These are phyloP conservation scores for Pharnaceum exiguum DNA, from an alignment of 148 eudicot genomes.

Conservation along the genomic window DNA sequence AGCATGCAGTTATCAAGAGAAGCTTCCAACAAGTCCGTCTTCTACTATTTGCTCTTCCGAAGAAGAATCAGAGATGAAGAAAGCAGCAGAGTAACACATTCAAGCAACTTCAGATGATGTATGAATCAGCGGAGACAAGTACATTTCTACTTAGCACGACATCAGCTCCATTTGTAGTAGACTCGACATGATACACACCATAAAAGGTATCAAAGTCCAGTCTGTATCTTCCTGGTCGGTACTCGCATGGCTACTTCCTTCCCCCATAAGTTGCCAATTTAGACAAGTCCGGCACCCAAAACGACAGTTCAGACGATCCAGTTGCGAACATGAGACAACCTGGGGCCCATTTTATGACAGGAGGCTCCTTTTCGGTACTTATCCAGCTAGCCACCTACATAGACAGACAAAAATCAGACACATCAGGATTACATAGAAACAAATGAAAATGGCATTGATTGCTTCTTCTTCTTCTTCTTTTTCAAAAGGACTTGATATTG, in stretches of 20 bases:
- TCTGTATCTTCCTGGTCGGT: neutral
- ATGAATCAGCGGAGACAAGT: too few relatives aligned
- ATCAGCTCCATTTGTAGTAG: conserved; percentile 1
- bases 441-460: neutral
- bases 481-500: too few relatives aligned
- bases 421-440: neutral
- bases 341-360: conserved; percentile 89
- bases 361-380: conserved; percentile 79
- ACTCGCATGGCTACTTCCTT: conserved; percentile 46
- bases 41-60: neutral
- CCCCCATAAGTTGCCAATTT: conserved; percentile 80
- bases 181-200: conserved; percentile 4
- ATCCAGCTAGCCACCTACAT: conserved; percentile 86
- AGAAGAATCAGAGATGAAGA: conserved; percentile 2
- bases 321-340: conserved; percentile 93
- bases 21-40: neutral
- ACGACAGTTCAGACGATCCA: conserved; percentile 82
- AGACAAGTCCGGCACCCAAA: conserved; percentile 93
- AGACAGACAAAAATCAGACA: conserved; percentile 6
- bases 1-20: neutral
- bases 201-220: neutral
- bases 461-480: too few relatives aligned
- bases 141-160: too few relatives aligned
- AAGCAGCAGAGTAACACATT: neutral
- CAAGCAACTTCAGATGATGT: conserved; percentile 4